Percentiles rank a stretch among this genome's conserved stretches.
These are phyloP conservation scores for Magnusiomyces suaveolens DNA, from an alignment of 1,139 yeast genomes.

Conservation along the genomic window DNA sequence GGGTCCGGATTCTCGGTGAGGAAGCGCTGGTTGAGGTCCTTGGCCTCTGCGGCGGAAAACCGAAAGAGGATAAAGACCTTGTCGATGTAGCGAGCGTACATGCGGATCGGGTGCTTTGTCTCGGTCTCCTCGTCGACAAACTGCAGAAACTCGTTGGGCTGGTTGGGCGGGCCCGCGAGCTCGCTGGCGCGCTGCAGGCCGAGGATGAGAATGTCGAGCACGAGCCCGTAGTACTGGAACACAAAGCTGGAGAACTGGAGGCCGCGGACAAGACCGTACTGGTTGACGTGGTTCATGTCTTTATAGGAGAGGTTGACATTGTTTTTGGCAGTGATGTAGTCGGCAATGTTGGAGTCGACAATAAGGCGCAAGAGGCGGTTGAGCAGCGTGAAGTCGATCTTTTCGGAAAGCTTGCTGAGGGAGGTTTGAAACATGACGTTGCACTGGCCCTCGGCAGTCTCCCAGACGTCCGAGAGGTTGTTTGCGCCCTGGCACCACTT, in stretches of 20 bases:
- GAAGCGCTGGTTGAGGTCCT: constrained; percentile 65
- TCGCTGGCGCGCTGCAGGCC: constrained; percentile 85
- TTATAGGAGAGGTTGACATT: constrained; percentile 75
- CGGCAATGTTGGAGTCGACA: constrained; percentile 87
- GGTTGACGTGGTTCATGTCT: constrained; percentile 91
- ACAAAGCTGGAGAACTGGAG: constrained; percentile 85
- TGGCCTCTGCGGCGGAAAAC: constrained; percentile 63
- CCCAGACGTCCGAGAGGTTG: constrained; percentile 72
- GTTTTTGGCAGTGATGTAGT: constrained; percentile 86
- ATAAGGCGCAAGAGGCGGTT: constrained; percentile 72
- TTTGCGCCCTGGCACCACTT: constrained; percentile 96
- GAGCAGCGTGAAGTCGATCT: constrained; percentile 76
- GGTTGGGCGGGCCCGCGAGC: constrained; percentile 60
- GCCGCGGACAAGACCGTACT: constrained; percentile 80
- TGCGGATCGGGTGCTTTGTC: constrained; percentile 59
- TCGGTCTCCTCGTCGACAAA: constrained; percentile 53
- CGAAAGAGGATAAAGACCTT: constrained; percentile 71
- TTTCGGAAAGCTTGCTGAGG: constrained; percentile 64
- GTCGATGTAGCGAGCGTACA: constrained; percentile 78
- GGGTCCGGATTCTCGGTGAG: constrained; percentile 86
- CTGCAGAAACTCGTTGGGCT: constrained; percentile 72
- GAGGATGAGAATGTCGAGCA: constrained; percentile 67
- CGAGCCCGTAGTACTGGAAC: constrained; percentile 80
- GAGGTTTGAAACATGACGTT: constrained; percentile 78
- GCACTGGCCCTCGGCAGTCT: constrained; percentile 59